Conservation (phyloP, 208 protist species). For the Acanthamoeba castellanii region DNA sequence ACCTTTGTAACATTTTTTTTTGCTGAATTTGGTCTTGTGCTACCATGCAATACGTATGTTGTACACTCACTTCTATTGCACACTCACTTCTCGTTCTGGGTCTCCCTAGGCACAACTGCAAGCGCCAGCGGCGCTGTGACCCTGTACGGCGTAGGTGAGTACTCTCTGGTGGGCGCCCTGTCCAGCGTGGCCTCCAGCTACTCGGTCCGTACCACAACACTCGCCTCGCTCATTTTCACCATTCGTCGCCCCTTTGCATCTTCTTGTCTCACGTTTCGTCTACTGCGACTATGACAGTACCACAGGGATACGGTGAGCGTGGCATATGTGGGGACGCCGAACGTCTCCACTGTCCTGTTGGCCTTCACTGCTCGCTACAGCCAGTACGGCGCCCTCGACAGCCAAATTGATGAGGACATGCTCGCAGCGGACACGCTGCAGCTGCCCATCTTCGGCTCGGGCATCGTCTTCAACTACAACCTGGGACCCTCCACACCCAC, state of each 20-base stretch:
- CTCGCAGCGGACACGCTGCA: not conserved
- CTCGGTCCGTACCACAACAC: not conserved
- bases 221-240: not conserved
- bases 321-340: not conserved
- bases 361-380: not conserved
- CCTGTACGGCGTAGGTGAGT: not conserved
- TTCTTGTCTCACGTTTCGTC: not conserved
- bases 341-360: not conserved
- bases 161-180: not conserved
- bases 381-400: not conserved
- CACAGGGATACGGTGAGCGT: not conserved
- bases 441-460: slow-evolving; percentile 23
- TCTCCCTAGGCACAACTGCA: not conserved
- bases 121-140: not conserved
- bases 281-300: not conserved
- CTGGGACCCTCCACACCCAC: not conserved
- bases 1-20: no score
- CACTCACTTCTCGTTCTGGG: not conserved
- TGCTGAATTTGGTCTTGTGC: no score
- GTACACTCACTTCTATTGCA: no score
- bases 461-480: slow-evolving; percentile 4
- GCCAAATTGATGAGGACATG: not conserved
- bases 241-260: not conserved
- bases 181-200: not conserved
- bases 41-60: no score